A percentile compares a stretch with the other conserved stretches of the same genome.
These are phyloP conservation scores for Crassisporium funariophilum DNA, from an alignment of 768 basidiomycete species.

Conservation along the genomic window DNA sequence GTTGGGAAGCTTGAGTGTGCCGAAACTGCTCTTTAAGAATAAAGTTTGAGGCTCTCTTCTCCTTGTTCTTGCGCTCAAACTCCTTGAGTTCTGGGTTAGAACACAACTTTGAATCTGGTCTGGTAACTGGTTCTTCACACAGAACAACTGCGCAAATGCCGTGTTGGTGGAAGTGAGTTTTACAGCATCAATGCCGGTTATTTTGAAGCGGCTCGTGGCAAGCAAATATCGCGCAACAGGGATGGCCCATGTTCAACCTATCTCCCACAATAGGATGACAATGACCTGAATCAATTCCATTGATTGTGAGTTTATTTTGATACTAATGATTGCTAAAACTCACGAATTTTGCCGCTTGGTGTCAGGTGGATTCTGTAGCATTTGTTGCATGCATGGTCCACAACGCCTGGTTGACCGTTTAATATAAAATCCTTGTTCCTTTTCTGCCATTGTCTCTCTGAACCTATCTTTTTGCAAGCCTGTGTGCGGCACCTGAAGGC, in stretches of 20 bases:
- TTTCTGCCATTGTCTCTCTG: slow-evolving; percentile 21
- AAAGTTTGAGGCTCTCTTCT: slow-evolving; percentile 5
- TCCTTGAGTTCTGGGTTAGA: neutral
- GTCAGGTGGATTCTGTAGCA: slow-evolving; percentile 20
- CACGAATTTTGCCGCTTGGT: slow-evolving; percentile 2
- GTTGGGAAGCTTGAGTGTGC: slow-evolving; percentile 4
- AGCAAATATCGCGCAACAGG: slow-evolving; percentile 13
- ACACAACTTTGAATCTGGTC: slow-evolving; percentile 11
- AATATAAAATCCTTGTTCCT: slow-evolving; percentile 23
- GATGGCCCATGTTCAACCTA: slow-evolving; percentile 15
- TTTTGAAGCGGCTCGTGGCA: slow-evolving; percentile 10
- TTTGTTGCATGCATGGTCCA: slow-evolving; percentile 28
- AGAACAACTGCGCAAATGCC: slow-evolving; percentile 11
- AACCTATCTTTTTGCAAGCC: slow-evolving; percentile 29
- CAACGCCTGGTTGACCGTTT: slow-evolving; percentile 25
- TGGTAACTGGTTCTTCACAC: slow-evolving; percentile 1
- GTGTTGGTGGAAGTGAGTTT: slow-evolving; percentile 2
- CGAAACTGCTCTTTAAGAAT: slow-evolving; percentile 7
- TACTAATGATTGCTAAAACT: neutral
- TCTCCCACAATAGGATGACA: slow-evolving; percentile 16
- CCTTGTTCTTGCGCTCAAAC: slow-evolving; percentile 9
- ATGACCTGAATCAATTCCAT: slow-evolving; percentile 6
- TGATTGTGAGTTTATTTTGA: too few species aligned
- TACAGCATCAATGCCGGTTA: slow-evolving; percentile 14
- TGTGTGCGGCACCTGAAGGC: slow-evolving; percentile 24